Base-by-base conservation (phyloP, 2,329 filamentous ascomycete species). In the Fusarium succisae region DNA sequence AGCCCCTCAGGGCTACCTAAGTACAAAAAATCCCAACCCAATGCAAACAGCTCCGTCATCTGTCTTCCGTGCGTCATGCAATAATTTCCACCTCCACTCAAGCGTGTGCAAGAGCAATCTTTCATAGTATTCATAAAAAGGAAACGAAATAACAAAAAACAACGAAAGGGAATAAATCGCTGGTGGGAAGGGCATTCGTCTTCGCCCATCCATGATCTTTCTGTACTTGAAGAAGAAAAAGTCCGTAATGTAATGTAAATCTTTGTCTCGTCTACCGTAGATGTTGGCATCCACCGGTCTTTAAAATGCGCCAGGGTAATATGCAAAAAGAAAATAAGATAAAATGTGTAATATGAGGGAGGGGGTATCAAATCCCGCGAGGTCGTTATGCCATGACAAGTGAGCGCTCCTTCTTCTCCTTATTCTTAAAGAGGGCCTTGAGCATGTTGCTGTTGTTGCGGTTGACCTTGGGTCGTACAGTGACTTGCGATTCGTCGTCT, bases 391-490 rank as follows among this genome's bases (percentile, higher is more conserved):
- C 80, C 41, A 79, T 63, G 48, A 82, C 80, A 45, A 81, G 64
- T 37, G 79, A 79, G 54, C 81, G 81, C 63, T 83, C 82, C 43
- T 76, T 79, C 67, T 85, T 84, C 80, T 87, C 87, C 81, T 88
- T 89, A 81, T 84, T 87, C 83, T 87, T 88, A 78, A 91, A 90
- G 65, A 91, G 73, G 6, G 84, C 81, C 82, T 90, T 90, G 71
- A 91, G 84, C 87, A 90, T 88, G 77, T 86, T 90, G 45, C 77
- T 81, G 59, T 79, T 79, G 76, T 84, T 86, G 69, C 83, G 83
- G 74, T 87, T 84, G 70, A 83, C 84, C 79, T 86, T 88, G 15
- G 86, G 84, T 45, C 85, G 81, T n/a, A 87, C 71, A 6, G 85
- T 83, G 37, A 83, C 82, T 54, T 83, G 47, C 3, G 65, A 69